Conservation (phyloP, 768 basidiomycete genomes). For the Porpolomopsis calyptriformis region DNA sequence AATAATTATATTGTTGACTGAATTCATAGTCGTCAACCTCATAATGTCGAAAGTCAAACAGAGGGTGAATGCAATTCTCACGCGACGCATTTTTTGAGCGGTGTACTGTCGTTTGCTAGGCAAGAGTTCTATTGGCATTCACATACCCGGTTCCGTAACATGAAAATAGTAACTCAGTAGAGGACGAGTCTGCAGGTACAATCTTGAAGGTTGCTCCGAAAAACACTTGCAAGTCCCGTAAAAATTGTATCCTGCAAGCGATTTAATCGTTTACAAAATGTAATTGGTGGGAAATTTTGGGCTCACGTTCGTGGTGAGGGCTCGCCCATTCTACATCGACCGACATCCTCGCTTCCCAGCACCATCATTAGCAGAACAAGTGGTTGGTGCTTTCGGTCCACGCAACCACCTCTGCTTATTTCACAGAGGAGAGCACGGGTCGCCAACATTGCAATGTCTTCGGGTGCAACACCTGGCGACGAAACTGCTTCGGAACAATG, state of each 20-base stretch:
- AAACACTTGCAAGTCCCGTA: constrained; percentile 69
- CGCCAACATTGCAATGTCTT: constrained; percentile 82
- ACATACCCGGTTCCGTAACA: constrained; percentile 90
- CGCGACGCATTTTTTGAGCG: background rate
- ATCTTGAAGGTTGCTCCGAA: constrained; percentile 96
- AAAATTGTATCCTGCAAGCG: constrained; percentile 69
- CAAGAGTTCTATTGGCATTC: constrained; percentile 74
- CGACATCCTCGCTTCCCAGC: constrained; percentile 95
- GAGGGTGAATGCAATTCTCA: no score
- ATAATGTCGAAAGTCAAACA: no score
- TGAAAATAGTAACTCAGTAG: constrained; percentile 63
- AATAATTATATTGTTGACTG: constrained; percentile 31
- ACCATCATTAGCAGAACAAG: constrained; percentile 86
- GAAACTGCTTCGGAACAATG: constrained; percentile 85
- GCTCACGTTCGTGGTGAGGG: constrained; percentile 73
- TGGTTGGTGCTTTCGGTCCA: constrained; percentile 82
- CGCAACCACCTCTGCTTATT: constrained; percentile 74
- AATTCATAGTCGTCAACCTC: no score
- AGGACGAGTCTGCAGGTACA: constrained; percentile 44
- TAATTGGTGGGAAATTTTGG: background rate
- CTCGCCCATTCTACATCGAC: constrained; percentile 76
- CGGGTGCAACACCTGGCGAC: constrained; percentile 73
- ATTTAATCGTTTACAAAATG: constrained; percentile 7
- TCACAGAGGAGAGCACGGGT: constrained; percentile 71
- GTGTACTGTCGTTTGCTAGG: constrained; percentile 27